Conservation (phyloP, 2,329 filamentous ascomycete genomes). For the Aspergillus glaucus region DNA sequence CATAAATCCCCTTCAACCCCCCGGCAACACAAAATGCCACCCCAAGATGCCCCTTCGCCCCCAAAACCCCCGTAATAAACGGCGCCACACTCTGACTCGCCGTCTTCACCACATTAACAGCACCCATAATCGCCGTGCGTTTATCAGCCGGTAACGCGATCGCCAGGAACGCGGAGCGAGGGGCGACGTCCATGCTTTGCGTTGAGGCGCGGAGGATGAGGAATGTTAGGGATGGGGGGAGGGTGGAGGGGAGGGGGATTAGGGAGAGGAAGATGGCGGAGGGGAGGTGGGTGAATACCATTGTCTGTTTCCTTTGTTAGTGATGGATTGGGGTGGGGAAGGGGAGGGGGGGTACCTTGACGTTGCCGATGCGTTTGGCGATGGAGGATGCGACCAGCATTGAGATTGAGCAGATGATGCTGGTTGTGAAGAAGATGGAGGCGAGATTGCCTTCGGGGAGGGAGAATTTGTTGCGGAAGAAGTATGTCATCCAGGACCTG, state of each 20-base stretch:
- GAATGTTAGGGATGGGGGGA: conserved; percentile 53
- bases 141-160: conserved; percentile 59
- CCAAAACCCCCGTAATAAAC: conserved; percentile 58
- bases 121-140: conserved; percentile 65
- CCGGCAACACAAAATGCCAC: conserved; percentile 60
- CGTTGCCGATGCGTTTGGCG: conserved; percentile 55
- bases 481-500: conserved; percentile 50
- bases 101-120: conserved; percentile 65
- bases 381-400: conserved; percentile 55
- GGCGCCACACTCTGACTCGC: conserved; percentile 57
- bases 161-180: conserved; percentile 63
- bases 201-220: conserved; percentile 57
- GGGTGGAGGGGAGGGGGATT: conserved; percentile 52
- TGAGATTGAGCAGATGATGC: conserved; percentile 36
- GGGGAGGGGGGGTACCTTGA: conserved; percentile 28
- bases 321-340: not conserved
- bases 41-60: conserved; percentile 52
- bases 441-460: conserved; percentile 49
- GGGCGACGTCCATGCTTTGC: conserved; percentile 65
- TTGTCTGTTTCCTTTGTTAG: conserved; percentile 47
- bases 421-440: conserved; percentile 47
- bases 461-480: conserved; percentile 50
- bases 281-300: conserved; percentile 69
- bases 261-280: conserved; percentile 60
- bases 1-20: conserved; percentile 55